Evolutionary conservation across 768 basidiomycete genomes (phyloP), one percentile per base, ranked within the genome.

Genomic region (Tephrocybe sp.): DNA sequence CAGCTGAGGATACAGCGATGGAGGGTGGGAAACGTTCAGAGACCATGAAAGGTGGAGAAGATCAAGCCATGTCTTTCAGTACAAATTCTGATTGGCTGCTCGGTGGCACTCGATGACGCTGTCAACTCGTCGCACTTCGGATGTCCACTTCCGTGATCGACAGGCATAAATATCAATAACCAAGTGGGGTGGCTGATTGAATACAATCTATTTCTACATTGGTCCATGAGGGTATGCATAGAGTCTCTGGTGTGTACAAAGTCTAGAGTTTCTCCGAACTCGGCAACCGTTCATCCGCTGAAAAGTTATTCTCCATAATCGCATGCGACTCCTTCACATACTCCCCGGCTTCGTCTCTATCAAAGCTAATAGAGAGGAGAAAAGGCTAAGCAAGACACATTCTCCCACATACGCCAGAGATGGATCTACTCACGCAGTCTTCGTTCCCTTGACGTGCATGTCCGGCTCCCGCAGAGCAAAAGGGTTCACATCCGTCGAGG

Each of bases 401-500:
- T n/a, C n/a, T n/a, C n/a, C n/a, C n/a, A n/a, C n/a, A n/a, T n/a
- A n/a, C n/a, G n/a, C n/a, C n/a, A n/a, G n/a, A n/a, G n/a, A n/a
- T n/a, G n/a, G n/a, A n/a, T 54, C 6, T 12, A 71, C 87, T 68
- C 60, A 92, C 86, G 82, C 89, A 39, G 85, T 71, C 42, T 79
- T 82, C 43, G 72, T 77, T 11, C 96, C 96, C 65, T 94, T 92
- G 41, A 84, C 71, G 59, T 80, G 75, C 82, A 96, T 95, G 55
- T 87, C 80, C 12, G 95, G 92, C 62, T 98, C 95, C 19, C 85
- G 81, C 22, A 97, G 69, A 13, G 92, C 89, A 59, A 94, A 93
- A 0, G 92, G 92, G 62, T 95, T 97, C 59, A 92, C 83, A 66
- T 98, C 96, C 32, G 79, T 81, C 31, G 77, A 65, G 26, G 76